Conservation (phyloP, 2,329 filamentous ascomycete species). For the Alternaria gansuensis region DNA sequence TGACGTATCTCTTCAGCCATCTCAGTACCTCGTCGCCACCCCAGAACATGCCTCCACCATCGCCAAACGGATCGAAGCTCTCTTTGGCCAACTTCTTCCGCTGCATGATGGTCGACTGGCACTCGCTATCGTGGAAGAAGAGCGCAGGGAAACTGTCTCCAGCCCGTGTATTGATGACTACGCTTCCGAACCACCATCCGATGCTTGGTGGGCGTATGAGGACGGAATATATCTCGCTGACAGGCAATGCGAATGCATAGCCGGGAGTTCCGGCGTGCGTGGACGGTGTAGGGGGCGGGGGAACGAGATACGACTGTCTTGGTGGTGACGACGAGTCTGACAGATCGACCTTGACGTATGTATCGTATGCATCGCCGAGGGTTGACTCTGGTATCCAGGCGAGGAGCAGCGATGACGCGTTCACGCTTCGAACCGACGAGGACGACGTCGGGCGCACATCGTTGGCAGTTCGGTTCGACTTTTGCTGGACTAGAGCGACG, state of each 20-base stretch:
- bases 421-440: conserved; percentile 56
- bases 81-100: conserved; percentile 86
- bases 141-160: conserved; percentile 94
- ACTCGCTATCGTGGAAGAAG: conserved; percentile 98
- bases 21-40: conserved; percentile 93
- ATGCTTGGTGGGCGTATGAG: conserved; percentile 89
- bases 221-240: conserved; percentile 89
- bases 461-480: conserved; percentile 55
- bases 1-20: conserved; percentile 87
- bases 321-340: conserved; percentile 82
- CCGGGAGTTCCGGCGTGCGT: conserved; percentile 75
- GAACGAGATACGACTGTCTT: conserved; percentile 87
- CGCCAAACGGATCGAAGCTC: conserved; percentile 88
- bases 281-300: conserved; percentile 86
- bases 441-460: conserved; percentile 54
- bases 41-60: conserved; percentile 91
- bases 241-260: conserved; percentile 90
- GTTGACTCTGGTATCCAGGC: conserved; percentile 93
- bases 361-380: conserved; percentile 81
- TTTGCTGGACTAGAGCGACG: conserved; percentile 92
- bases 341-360: conserved; percentile 95
- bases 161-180: conserved; percentile 89
- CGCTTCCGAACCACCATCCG: conserved; percentile 97
- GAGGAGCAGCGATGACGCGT: conserved; percentile 78
- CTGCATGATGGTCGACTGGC: conserved; percentile 92